Conservation (phyloP, 768 basidiomycete species). For the Tulasnella sp. region DNA sequence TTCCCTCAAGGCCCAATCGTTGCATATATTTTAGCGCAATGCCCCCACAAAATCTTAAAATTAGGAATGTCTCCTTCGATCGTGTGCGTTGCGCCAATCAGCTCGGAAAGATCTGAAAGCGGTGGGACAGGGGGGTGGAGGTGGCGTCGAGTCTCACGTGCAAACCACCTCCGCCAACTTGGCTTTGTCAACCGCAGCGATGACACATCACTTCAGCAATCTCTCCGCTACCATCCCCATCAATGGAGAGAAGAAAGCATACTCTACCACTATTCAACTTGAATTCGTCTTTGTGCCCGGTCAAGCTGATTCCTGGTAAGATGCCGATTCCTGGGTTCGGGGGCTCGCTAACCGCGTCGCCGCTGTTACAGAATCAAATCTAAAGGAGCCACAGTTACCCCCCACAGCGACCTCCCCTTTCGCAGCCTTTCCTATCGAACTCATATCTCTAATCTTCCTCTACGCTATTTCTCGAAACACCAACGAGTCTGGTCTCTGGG, state of each 20-base stretch:
- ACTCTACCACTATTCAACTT: neutral
- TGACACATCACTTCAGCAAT: neutral
- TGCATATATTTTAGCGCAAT: no score
- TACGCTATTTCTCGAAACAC: neutral
- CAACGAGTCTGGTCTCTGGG: neutral
- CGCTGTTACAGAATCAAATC: neutral
- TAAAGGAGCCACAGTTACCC: neutral
- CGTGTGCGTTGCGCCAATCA: no score
- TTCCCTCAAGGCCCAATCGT: no score
- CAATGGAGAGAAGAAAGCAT: neutral
- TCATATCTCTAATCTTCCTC: neutral
- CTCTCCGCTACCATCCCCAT: neutral
- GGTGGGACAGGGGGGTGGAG: neutral
- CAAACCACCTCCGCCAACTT: neutral
- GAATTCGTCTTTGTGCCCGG: neutral
- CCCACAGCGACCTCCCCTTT: neutral
- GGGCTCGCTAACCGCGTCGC: neutral
- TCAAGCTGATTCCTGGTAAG: neutral
- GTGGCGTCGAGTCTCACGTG: neutral
- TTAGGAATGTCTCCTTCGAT: no score
- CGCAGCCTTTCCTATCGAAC: neutral
- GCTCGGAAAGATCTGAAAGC: neutral
- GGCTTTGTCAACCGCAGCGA: neutral
- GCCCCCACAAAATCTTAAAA: no score
- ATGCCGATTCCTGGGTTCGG: no score